Percentiles rank a stretch among this genome's conserved stretches.
These are phyloP conservation scores for Saccharum officinarum DNA, from an alignment of 176 grass and related monocot species.

Conservation along the genomic window DNA sequence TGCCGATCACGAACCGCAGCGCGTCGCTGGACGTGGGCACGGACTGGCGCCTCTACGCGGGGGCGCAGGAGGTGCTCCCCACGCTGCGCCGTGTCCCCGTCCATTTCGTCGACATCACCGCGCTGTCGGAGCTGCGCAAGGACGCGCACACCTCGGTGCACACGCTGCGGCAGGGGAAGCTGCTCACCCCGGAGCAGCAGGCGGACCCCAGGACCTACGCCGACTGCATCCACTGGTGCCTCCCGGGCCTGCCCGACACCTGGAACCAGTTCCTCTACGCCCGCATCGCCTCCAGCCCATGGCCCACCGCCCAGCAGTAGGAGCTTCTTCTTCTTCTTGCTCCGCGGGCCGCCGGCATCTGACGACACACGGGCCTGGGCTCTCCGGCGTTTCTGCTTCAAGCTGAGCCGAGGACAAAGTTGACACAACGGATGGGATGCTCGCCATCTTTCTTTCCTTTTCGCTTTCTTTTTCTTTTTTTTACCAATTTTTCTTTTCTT, in stretches of 20 bases:
- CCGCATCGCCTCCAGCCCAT: conserved; percentile 50
- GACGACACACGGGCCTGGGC: background rate
- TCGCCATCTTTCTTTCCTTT: background rate
- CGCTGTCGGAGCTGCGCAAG: conserved; percentile 75
- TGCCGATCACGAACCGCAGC: conserved; percentile 56
- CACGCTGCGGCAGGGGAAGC: conserved; percentile 81
- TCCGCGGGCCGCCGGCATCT: background rate
- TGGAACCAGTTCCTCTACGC: conserved; percentile 85
- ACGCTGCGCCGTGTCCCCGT: conserved; percentile 51
- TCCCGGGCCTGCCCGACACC: conserved; percentile 69
- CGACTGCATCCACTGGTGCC: conserved; percentile 90
- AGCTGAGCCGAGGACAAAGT: background rate
- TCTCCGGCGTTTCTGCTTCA: background rate
- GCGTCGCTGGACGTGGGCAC: conserved; percentile 72
- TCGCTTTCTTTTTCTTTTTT: background rate
- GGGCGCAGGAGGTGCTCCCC: conserved; percentile 47
- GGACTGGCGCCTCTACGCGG: conserved; percentile 71
- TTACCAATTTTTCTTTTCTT: conserved; percentile 32
- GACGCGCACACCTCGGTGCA: conserved; percentile 88
- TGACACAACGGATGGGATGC: background rate
- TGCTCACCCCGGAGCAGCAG: conserved; percentile 76
- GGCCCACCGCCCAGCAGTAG: background rate
- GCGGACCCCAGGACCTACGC: conserved; percentile 55
- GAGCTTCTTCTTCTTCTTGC: background rate
- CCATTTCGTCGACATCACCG: conserved; percentile 73